A percentile compares a stretch with the other conserved stretches of the same genome.
Conservation (phyloP, 805 yeast genomes). For the Saccharomycopsis microspora region DNA sequence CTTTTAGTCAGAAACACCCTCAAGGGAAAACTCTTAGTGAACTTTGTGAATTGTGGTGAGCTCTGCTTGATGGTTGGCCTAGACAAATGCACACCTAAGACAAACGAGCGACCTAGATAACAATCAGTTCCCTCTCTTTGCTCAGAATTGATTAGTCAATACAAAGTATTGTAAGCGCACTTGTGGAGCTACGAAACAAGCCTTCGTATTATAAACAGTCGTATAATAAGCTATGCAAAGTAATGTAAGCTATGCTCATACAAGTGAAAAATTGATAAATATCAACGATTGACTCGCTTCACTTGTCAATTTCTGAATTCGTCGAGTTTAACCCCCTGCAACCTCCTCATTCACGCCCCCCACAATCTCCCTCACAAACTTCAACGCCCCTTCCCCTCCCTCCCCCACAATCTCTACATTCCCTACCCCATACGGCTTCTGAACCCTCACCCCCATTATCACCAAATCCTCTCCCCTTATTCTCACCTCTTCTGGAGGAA, state of each 20-base stretch:
- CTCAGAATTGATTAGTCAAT: not conserved
- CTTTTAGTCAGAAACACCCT: too few species aligned
- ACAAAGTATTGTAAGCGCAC: not conserved
- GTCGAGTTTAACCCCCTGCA: not conserved
- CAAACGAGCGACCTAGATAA: too few species aligned
- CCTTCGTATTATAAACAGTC: not conserved
- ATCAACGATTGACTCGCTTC: not conserved
- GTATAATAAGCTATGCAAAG: not conserved
- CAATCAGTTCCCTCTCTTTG: too few species aligned
- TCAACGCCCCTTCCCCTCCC: conserved; percentile 7
- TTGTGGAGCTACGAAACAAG: not conserved
- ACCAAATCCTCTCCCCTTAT: conserved; percentile 1
- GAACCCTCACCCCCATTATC: conserved; percentile 1
- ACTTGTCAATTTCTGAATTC: not conserved
- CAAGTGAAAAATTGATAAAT: too few species aligned
- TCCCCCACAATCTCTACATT: not conserved
- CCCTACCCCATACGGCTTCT: conserved; percentile 4
- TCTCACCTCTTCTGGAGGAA: conserved; percentile 14
- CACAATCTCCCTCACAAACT: conserved; percentile 12
- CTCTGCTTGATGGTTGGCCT: too few species aligned
- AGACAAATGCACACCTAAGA: too few species aligned
- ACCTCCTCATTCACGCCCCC: conserved; percentile 3
- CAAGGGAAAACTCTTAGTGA: too few species aligned
- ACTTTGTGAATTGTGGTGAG: too few species aligned
- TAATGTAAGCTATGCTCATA: not conserved